Percentiles rank a stretch among this genome's conserved stretches.
Conservation (phyloP, 2,329 filamentous ascomycete genomes). For the Apiospora koreana region DNA sequence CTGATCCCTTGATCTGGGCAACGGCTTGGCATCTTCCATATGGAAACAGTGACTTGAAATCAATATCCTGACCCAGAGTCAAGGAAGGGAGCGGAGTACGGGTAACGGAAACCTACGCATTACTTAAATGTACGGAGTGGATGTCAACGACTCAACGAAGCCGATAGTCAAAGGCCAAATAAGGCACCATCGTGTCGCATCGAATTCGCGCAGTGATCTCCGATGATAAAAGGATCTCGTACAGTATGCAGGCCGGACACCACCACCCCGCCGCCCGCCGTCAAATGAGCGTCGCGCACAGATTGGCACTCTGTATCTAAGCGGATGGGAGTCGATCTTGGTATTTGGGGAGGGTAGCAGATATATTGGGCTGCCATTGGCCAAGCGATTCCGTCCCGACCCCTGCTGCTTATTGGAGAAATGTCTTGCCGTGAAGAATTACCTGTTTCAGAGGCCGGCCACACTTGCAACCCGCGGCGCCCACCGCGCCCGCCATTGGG, state of each 20-base stretch:
- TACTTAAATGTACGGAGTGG: not conserved
- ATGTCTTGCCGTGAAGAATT: constrained; percentile 2
- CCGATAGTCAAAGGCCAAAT: not conserved
- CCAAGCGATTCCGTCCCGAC: not conserved
- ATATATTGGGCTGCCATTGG: constrained; percentile 2
- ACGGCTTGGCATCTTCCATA: not conserved
- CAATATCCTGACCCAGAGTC: not conserved
- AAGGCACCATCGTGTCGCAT: not conserved
- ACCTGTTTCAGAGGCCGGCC: constrained; percentile 3
- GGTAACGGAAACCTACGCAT: not conserved
- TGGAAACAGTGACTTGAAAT: not conserved
- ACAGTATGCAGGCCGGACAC: not conserved
- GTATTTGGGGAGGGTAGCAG: no score
- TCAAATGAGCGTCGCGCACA: not conserved
- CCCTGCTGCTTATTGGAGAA: not conserved
- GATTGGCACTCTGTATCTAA: not conserved
- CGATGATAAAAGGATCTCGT: not conserved
- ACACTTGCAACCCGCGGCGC: not conserved
- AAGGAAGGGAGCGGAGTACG: not conserved
- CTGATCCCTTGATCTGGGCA: not conserved
- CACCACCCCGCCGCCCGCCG: not conserved
- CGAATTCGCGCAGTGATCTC: not conserved
- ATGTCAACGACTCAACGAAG: not conserved
- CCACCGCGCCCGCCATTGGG: not conserved
- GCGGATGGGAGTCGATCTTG: not conserved